Evolutionary conservation across 768 basidiomycete genomes (phyloP).

Genomic region (Dacryopinax spathularia): DNA sequence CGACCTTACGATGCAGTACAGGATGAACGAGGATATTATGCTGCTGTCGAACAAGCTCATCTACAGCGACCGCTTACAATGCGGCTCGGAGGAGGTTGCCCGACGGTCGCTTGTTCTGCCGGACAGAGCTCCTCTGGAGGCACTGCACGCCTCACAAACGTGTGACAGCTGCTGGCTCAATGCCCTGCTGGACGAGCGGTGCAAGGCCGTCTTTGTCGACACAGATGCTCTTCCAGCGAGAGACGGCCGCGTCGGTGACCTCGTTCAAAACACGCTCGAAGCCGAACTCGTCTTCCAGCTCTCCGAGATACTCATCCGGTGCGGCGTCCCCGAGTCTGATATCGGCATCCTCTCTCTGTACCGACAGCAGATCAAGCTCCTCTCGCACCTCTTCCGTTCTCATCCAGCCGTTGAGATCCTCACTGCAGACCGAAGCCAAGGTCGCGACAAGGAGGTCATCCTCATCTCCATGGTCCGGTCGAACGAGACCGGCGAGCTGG

Average conservation of each 20-base stretch:
- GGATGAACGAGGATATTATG: constrained; percentile 98
- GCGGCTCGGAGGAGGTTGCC: constrained; percentile 64
- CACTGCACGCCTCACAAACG: constrained; percentile 29
- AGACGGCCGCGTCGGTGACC: constrained; percentile 72
- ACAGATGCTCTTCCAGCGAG: constrained; percentile 67
- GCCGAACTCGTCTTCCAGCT: constrained; percentile 42
- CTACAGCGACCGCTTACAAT: constrained; percentile 60
- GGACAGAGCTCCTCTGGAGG: constrained; percentile 29
- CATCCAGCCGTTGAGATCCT: constrained; percentile 60
- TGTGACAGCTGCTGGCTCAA: constrained; percentile 55
- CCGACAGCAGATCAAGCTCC: constrained; percentile 85
- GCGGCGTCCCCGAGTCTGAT: constrained; percentile 53
- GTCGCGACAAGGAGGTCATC: constrained; percentile 89
- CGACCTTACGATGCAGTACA: constrained; percentile 77
- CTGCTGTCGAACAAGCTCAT: constrained; percentile 72
- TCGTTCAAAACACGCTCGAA: constrained; percentile 81
- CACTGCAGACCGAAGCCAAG: constrained; percentile 88
- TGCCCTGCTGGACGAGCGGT: constrained; percentile 51
- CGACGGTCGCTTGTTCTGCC: constrained; percentile 43
- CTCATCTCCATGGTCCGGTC: constrained; percentile 86
- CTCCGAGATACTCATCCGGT: constrained; percentile 44
- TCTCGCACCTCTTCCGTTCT: constrained; percentile 47
- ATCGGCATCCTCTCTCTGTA: constrained; percentile 87
- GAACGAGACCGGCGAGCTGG: constrained; percentile 61
- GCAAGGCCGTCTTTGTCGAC: constrained; percentile 84